Evolutionary conservation across 2,329 filamentous ascomycete genomes (phyloP), one percentile per base, ranked within the genome.

Genomic region (Colletotrichum echinochloae): DNA sequence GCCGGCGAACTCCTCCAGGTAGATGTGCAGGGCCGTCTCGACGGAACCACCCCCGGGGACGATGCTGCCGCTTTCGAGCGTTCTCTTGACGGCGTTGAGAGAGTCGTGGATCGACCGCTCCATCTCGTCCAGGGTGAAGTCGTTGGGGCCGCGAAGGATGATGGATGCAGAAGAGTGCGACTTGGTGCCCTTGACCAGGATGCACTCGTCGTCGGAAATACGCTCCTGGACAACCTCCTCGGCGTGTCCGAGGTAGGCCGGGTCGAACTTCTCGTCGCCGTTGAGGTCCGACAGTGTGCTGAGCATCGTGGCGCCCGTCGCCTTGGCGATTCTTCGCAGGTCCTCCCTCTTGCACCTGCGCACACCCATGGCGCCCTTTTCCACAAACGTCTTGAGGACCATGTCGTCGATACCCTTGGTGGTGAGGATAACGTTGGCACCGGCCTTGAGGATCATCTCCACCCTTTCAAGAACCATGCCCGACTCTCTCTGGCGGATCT

Each of bases 341-440:
- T 99, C 96, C 84, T 99, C 96, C 89, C 99, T 99, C 88, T 98
- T 99, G 84, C 95, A 98, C 79, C 96, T 89, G 78, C 96, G 89
- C 60, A 99, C 94, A 63, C 93, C 96, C 92, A 99, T 98, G 70
- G 94, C 95, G 71, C 95, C 95, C 81, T 90, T 93, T 86, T 99
- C 96, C 67, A 99, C 87, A 79, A 99, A 98, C 73, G 93, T 88
- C 88, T 99, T 99, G 74, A 99, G 84, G 76, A 94, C 94, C 80
- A 99, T 86, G 77, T 99, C 96, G 78, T 99, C 96, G 75, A 99
- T 99, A 76, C 96, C 96, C 88, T 99, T 99, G 73, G 96, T 99
- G 8, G 96, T 99, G 74, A 99, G 86, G 71, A 99, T 86, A 73
- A 99, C 96, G 80, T 98, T 99, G 74, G 96, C 96, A 70, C 96